These are phyloP conservation scores for Acrodontium crateriforme DNA, from an alignment of 2,329 filamentous ascomycete genomes.

Conservation along the genomic window DNA sequence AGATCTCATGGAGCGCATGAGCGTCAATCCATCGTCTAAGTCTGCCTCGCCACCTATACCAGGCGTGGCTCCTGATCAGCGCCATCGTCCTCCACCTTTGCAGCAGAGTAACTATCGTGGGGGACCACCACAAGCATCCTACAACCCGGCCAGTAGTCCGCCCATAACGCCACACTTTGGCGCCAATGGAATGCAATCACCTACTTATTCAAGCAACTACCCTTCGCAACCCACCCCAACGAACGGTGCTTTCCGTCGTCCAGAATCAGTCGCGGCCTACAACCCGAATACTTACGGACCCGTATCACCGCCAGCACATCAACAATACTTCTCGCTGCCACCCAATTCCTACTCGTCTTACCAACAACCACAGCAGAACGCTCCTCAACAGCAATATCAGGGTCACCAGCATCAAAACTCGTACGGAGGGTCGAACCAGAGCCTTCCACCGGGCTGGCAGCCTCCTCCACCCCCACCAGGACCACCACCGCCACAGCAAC, in stretches of 20 bases:
- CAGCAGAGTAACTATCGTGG: slow-evolving; percentile 14
- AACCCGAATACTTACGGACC: slow-evolving; percentile 34
- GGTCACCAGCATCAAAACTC: slow-evolving; percentile 24
- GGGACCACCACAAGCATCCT: slow-evolving; percentile 27
- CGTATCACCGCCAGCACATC: slow-evolving; percentile 42
- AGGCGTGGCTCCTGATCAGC: slow-evolving; percentile 7
- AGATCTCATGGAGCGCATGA: slow-evolving; percentile 90
- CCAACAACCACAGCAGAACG: slow-evolving; percentile 31
- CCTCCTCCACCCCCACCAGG: slow-evolving; percentile 54
- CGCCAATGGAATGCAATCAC: slow-evolving; percentile 18
- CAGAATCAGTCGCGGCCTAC: slow-evolving; percentile 19
- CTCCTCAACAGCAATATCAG: slow-evolving; percentile 47
- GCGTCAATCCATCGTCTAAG: slow-evolving; percentile 49
- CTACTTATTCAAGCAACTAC: slow-evolving; percentile 3
- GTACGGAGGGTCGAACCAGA: slow-evolving; percentile 12
- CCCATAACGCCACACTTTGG: slow-evolving; percentile 33
- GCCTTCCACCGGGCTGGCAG: slow-evolving; percentile 49
- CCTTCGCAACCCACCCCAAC: slow-evolving; percentile 5
- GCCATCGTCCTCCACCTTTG: slow-evolving; percentile 28
- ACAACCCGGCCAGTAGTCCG: slow-evolving; percentile 36
- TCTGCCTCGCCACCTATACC: slow-evolving; percentile 28
- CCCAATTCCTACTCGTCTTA: slow-evolving; percentile 24
- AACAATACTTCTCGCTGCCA: slow-evolving; percentile 39
- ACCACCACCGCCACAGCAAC: slow-evolving; percentile 40
- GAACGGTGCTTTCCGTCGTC: slow-evolving; percentile 13